Conservation (phyloP, 1,284 basidiomycete genomes). For the Cerrena zonata region DNA sequence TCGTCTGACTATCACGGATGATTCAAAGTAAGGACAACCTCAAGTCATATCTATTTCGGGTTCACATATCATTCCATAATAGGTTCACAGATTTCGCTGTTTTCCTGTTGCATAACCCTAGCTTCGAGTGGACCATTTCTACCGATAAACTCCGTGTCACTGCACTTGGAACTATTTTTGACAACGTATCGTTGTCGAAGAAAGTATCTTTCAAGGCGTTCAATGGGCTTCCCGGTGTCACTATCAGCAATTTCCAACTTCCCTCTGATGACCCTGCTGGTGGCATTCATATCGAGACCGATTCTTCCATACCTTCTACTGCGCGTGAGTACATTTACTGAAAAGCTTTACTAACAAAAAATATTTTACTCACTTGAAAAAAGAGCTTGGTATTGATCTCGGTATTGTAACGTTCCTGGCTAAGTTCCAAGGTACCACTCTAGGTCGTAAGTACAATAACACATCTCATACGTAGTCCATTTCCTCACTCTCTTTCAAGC, state of each 20-base stretch:
- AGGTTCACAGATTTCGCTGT: constrained; percentile 68
- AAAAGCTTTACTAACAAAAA: no score
- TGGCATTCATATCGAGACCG: constrained; percentile 67
- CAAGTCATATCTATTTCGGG: no score
- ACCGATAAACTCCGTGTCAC: constrained; percentile 56
- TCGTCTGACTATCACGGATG: constrained; percentile 50
- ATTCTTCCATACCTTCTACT: constrained; percentile 62
- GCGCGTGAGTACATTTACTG: constrained; percentile 41
- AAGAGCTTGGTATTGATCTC: constrained; percentile 68
- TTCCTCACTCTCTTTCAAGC: constrained; percentile 15
- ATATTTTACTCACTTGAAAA: neutral
- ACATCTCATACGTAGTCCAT: neutral
- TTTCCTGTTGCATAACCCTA: constrained; percentile 59
- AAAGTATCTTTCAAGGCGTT: constrained; percentile 66
- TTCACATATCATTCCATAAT: neutral
- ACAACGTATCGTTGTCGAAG: constrained; percentile 61
- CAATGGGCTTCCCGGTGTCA: constrained; percentile 62
- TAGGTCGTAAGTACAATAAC: constrained; percentile 24
- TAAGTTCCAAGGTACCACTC: constrained; percentile 44
- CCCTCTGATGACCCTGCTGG: constrained; percentile 61
- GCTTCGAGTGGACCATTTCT: constrained; percentile 69
- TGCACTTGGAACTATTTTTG: constrained; percentile 67
- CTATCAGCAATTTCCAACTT: constrained; percentile 65
- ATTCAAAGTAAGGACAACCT: constrained; percentile 31
- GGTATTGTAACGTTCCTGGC: constrained; percentile 64